phyloP scores from a whole-genome alignment of 2,329 filamentous ascomycete genomes.

The Colletotrichum sojae region DNA sequence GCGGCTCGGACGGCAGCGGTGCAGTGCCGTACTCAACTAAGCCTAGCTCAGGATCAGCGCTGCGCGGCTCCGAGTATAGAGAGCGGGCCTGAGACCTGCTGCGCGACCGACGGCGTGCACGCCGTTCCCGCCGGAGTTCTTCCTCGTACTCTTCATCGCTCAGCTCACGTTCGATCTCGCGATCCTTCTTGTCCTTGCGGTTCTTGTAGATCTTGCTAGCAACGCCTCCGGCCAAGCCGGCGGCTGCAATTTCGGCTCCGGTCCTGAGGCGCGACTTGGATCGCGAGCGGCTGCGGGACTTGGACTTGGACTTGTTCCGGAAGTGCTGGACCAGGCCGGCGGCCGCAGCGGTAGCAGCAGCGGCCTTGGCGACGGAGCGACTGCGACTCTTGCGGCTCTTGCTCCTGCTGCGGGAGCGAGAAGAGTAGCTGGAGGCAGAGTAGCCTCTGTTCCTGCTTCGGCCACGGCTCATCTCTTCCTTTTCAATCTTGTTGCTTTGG shows the following conservation, averaged over 20 bases:
- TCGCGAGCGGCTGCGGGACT: slow-evolving; percentile 52
- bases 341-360: slow-evolving; percentile 69
- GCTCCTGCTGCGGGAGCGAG: slow-evolving; percentile 59
- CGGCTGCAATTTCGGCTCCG: slow-evolving; percentile 73
- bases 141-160: slow-evolving; percentile 51
- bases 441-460: slow-evolving; percentile 65
- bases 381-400: slow-evolving; percentile 57
- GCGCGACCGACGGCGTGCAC: slow-evolving; percentile 50
- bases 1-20: slow-evolving; percentile 62
- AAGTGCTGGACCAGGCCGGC: slow-evolving; percentile 72
- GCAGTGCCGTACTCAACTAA: slow-evolving; percentile 77
- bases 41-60: slow-evolving; percentile 77
- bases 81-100: slow-evolving; percentile 68
- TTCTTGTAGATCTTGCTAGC: slow-evolving; percentile 74
- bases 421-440: slow-evolving; percentile 53
- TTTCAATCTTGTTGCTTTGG: slow-evolving; percentile 71
- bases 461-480: slow-evolving; percentile 70
- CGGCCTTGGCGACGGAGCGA: slow-evolving; percentile 69
- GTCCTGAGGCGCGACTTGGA: slow-evolving; percentile 65
- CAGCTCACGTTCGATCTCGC: slow-evolving; percentile 52
- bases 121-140: slow-evolving; percentile 38
- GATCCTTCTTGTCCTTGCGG: slow-evolving; percentile 72
- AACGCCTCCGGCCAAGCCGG: slow-evolving; percentile 71
- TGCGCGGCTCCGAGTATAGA: slow-evolving; percentile 63
- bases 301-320: slow-evolving; percentile 58